Evolutionary conservation across 441 rosid species (phyloP).

Genomic region (Gossypium schwendimanii): DNA sequence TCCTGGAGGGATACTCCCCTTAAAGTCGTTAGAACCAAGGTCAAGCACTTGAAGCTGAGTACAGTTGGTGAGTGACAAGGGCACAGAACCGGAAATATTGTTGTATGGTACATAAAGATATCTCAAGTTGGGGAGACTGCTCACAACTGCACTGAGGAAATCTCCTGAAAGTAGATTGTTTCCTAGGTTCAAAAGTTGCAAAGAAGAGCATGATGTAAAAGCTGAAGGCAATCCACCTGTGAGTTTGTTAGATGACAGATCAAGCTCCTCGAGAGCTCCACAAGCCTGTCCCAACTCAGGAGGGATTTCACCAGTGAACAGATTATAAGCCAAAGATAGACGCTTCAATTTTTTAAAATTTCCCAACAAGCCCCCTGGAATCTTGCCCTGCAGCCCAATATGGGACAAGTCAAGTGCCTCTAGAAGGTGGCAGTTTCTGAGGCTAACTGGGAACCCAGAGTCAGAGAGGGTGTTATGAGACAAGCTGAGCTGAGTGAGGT

Average conservation of each 20-base stretch:
- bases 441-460: slow-evolving; percentile 35
- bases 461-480: slow-evolving; percentile 63
- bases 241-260: slow-evolving; percentile 67
- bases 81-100: slow-evolving; percentile 66
- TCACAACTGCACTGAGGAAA: slow-evolving; percentile 57
- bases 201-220: slow-evolving; percentile 46
- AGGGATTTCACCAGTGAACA: slow-evolving; percentile 52
- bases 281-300: slow-evolving; percentile 55
- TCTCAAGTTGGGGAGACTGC: slow-evolving; percentile 45
- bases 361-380: slow-evolving; percentile 56
- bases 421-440: slow-evolving; percentile 50
- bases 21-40: slow-evolving; percentile 67
- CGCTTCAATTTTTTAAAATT: slow-evolving; percentile 41
- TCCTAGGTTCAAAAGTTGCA: slow-evolving; percentile 60
- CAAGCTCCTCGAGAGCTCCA: slow-evolving; percentile 48
- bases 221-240: slow-evolving; percentile 51
- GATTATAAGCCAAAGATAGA: slow-evolving; percentile 58
- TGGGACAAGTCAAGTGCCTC: slow-evolving; percentile 58
- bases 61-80: slow-evolving; percentile 55
- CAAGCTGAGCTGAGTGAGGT: slow-evolving; percentile 51
- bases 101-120: slow-evolving; percentile 60
- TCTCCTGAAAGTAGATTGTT: slow-evolving; percentile 67
- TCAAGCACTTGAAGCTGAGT: slow-evolving; percentile 66
- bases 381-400: slow-evolving; percentile 42
- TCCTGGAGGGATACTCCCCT: slow-evolving; percentile 49